Evolutionary conservation across 2,329 filamentous ascomycete genomes (phyloP), one percentile per base, ranked within the genome.

Genomic region (Aspergillus pseudoviridinutans): DNA sequence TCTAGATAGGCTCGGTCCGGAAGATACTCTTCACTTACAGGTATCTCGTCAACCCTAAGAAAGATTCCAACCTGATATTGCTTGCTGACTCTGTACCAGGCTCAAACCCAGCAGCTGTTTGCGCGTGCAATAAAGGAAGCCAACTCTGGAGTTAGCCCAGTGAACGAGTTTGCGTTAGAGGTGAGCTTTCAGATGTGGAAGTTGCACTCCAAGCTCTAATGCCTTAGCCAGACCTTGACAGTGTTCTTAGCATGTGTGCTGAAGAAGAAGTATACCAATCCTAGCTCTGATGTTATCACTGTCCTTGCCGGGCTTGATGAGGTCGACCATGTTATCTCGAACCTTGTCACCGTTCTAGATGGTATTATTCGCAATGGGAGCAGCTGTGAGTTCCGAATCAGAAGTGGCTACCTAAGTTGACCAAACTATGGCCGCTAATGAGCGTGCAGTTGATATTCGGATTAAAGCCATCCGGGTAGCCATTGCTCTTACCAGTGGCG

Each of bases 281-380:
- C 92, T 5, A 97, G 92, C 74, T 94, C 94, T 51, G 94, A 97
- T 75, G 89, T 97, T 66, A 96, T 99, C 69, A 87, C 88, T 57
- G 83, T 97, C 35, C 82, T 99, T 51, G 91, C 92, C 4, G 94
- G 94, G 5, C 84, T 99, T 53, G 89, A 97, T 77, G 84, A 91
- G 65, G 89, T 96, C 51, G 94, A 99, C 72, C 81, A 83, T 7
- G 84, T 95, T 49, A 93, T 97, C 72, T 88, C 90, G 47, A 91
- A 96, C 57, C 94, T 97, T 69, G 92, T 96, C 49, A 84, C 86
- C 22, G 85, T 87, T 5, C 77, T 97, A 55, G 94, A 99, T 66
- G 79, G 79, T n/a, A 87, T 90, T 53, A 92, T 97, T 64, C 88
- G 89, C 58, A 90, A 85, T 70, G 90, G 91, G 22, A 81, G 84